Percentiles rank a stretch among this genome's conserved stretches.
Conservation (phyloP, 768 basidiomycete genomes). For the Myochromella boudieri region DNA sequence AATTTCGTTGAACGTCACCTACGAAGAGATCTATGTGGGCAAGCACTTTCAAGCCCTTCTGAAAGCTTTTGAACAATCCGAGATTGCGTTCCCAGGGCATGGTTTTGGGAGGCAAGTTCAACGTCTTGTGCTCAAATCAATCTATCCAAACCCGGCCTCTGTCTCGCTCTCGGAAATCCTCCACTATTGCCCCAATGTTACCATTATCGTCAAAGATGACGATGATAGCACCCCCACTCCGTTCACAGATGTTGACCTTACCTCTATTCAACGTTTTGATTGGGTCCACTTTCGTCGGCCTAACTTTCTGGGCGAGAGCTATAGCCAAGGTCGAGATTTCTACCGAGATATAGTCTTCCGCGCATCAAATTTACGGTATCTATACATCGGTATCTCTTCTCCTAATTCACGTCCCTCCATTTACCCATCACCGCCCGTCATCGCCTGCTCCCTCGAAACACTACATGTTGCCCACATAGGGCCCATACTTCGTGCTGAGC, state of each 20-base stretch:
- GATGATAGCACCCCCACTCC: slow-evolving; percentile 9
- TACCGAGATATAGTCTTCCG: slow-evolving; percentile 2
- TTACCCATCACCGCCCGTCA: neutral
- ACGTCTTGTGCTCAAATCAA: slow-evolving; percentile 6
- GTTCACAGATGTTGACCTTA: neutral
- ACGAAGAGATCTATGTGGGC: slow-evolving; percentile 13
- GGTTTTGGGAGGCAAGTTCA: slow-evolving; percentile 12
- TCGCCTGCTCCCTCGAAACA: slow-evolving; percentile 6
- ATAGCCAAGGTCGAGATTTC: slow-evolving; percentile 8
- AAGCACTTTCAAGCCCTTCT: neutral
- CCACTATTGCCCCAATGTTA: slow-evolving; percentile 11
- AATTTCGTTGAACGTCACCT: slow-evolving; percentile 3
- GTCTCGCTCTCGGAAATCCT: slow-evolving; percentile 2
- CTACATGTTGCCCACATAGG: slow-evolving; percentile 10
- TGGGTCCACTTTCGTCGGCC: slow-evolving; percentile 5
- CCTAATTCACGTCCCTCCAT: slow-evolving; percentile 2
- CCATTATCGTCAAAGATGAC: slow-evolving; percentile 13
- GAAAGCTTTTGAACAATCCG: slow-evolving; percentile 4
- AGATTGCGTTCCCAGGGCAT: slow-evolving; percentile 1
- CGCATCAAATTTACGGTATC: slow-evolving; percentile 10
- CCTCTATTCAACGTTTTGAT: slow-evolving; percentile 11
- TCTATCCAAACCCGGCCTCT: neutral
- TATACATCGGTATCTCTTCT: slow-evolving; percentile 12
- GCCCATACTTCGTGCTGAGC: slow-evolving; percentile 2
- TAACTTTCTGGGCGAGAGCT: neutral